These are phyloP conservation scores for Candida glucosophila DNA, from an alignment of 1,139 yeast genomes.

Conservation along the genomic window DNA sequence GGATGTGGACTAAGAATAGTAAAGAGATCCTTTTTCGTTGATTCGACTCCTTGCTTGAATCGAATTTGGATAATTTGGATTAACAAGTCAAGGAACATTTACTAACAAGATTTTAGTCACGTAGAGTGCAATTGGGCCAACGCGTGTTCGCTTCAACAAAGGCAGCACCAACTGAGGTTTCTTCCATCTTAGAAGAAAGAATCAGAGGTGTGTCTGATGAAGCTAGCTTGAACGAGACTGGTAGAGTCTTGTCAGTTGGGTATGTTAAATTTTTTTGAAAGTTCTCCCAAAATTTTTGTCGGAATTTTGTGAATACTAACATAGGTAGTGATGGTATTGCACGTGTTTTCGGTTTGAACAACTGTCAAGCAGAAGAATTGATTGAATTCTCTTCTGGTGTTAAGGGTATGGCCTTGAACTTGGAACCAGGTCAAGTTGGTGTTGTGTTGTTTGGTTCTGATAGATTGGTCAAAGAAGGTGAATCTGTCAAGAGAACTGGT, in stretches of 20 bases:
- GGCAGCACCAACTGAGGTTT: constrained; percentile 99
- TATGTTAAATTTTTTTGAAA: too few species aligned
- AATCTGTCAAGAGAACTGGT: constrained; percentile 99
- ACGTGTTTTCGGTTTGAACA: constrained; percentile 99
- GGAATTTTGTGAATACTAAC: constrained; percentile 1
- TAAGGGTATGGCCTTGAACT: constrained; percentile 99
- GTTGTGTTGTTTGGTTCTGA: constrained; percentile 99
- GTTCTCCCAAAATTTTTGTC: too few species aligned
- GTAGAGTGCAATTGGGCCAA: constrained; percentile 61
- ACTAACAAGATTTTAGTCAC: constrained; percentile 47
- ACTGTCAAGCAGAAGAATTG: constrained; percentile 99
- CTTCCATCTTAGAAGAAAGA: constrained; percentile 97
- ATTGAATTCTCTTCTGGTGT: constrained; percentile 99
- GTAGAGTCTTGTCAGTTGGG: constrained; percentile 98
- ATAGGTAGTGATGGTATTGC: constrained; percentile 94
- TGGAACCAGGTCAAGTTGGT: constrained; percentile 99
- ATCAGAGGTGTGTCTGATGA: constrained; percentile 98
- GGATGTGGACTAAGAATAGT: too few species aligned
- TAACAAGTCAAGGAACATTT: too few species aligned
- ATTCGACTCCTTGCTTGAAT: too few species aligned
- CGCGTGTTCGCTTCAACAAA: constrained; percentile 88
- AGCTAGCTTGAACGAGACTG: constrained; percentile 97
- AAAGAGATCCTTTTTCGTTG: too few species aligned
- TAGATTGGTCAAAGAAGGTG: constrained; percentile 98
- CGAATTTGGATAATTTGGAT: too few species aligned